Evolutionary conservation across 176 grass and related monocot genomes (phyloP), one percentile per base, ranked within the genome.

Genomic region (sorghum (Sorghum bicolor)): DNA sequence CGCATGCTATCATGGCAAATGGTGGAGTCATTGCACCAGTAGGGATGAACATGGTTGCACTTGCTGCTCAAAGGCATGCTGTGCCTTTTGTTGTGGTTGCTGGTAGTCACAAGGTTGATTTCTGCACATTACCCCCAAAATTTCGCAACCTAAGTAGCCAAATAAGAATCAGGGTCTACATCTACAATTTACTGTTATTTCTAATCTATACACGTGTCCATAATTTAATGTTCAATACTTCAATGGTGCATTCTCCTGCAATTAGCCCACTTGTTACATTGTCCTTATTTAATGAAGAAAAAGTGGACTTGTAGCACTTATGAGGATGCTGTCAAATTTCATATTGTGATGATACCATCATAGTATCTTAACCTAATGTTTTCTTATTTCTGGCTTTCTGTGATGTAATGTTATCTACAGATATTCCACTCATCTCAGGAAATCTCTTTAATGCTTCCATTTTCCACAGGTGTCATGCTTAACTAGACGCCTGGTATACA

Each of bases 1-100:
- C 89, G 22, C 96, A 99, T 90, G 96, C 96, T 61, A 89, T 99
- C 62, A 99, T 99, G 96, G 96, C 93, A 83, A 99, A 99, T 64
- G 96, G 93, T 77, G 96, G 96, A 84, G 91, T 99, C n/a, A 87
- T 99, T 81, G 93, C 93, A 83, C 96, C 96, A 60, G 89, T 99
- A 26, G 96, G 93, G 66, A 96, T 94, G 87, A 99, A 94, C 79
- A 96, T 96, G 93, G 91, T 99, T 68, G 96, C 91, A 32, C 93
- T 96, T 72, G 93, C 96, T 90, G 96, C 96, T 76, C 93, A 99
- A 88, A 95, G 91, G 83, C 96, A 99, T 83, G 93, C 96, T 75
- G 96, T 96, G 50, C 96, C 96, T 72, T 96, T 99, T 82, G 96
- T 99, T 26, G 96, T 99, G 14, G 86, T 99, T 90, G 96, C 91